phyloP scores from a whole-genome alignment of 208 protist species.

The Herpetomonas samuelpessoai region DNA sequence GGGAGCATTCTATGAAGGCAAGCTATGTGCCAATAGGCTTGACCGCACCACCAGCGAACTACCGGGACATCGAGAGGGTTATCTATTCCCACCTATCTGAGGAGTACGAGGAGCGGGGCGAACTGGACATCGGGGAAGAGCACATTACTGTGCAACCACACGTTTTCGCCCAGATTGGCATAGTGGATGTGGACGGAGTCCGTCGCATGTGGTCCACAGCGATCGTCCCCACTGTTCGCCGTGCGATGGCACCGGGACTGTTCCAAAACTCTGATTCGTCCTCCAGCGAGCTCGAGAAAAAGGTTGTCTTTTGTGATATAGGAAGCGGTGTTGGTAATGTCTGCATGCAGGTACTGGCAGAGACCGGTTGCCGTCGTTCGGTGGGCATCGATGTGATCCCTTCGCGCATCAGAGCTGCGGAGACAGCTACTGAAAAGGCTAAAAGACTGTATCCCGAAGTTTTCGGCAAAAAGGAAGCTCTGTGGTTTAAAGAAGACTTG shows the following conservation, averaged over 20 bases:
- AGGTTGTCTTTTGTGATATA: constrained; percentile 80
- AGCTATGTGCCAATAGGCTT: constrained; percentile 33
- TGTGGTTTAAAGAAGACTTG: constrained; percentile 70
- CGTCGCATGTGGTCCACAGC: constrained; percentile 73
- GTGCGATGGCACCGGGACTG: constrained; percentile 2
- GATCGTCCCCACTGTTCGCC: constrained; percentile 42
- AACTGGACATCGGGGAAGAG: constrained; percentile 64
- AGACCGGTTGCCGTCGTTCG: constrained; percentile 63
- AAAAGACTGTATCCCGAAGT: constrained; percentile 45
- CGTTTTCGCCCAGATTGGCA: constrained; percentile 78
- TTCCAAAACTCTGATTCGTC: constrained; percentile 22
- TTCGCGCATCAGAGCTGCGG: constrained; percentile 48
- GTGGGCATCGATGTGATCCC: constrained; percentile 83
- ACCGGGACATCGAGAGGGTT: constrained; percentile 30
- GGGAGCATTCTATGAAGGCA: constrained; percentile 50
- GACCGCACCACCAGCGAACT: constrained; percentile 37
- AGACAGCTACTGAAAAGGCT: constrained; percentile 39
- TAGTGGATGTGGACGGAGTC: constrained; percentile 65
- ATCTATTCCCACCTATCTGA: constrained; percentile 57
- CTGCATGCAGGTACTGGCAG: constrained; percentile 76
- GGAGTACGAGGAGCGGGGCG: constrained; percentile 56
- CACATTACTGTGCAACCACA: constrained; percentile 65
- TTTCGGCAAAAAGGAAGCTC: constrained; percentile 54
- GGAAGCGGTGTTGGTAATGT: constrained; percentile 84
- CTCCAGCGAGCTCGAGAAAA: constrained; percentile 35